Conservation (phyloP, 1,139 yeast genomes). For the Taphrina deformans region DNA sequence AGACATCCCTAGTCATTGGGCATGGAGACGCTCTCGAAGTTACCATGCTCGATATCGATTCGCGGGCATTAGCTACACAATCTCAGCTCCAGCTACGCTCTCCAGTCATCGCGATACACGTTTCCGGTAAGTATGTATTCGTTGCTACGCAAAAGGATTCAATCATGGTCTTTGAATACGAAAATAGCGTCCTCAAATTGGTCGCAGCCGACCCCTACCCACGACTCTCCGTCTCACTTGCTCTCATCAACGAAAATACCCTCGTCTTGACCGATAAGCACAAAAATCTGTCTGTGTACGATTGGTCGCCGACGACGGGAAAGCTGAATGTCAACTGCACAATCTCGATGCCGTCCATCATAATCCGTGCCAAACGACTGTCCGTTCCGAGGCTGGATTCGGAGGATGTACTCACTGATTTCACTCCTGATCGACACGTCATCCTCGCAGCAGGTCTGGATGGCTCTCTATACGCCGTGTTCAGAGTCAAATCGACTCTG, state of each 20-base stretch:
- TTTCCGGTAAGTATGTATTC: not conserved
- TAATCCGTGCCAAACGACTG: not conserved
- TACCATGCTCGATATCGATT: constrained; percentile 3
- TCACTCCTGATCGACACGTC: not conserved
- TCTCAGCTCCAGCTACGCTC: not conserved
- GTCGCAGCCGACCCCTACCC: constrained; percentile 10
- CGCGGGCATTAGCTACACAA: not conserved
- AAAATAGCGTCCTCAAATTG: not conserved
- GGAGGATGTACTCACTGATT: not conserved
- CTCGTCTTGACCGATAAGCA: constrained; percentile 11
- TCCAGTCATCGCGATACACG: constrained; percentile 1
- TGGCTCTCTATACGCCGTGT: constrained; percentile 4
- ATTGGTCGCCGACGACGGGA: not conserved
- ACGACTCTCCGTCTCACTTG: not conserved
- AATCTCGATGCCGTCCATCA: constrained; percentile 1
- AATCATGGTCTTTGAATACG: not conserved
- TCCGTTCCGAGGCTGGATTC: not conserved
- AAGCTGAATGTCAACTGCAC: not conserved
- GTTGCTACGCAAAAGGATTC: constrained; percentile 21
- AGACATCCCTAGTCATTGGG: not conserved
- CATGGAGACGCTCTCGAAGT: constrained; percentile 1
- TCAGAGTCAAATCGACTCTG: not conserved
- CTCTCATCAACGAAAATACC: not conserved
- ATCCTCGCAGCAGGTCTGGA: constrained; percentile 16
- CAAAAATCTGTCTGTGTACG: not conserved